Conservation (phyloP, 257 asterid genomes). For the Catharanthus roseus region DNA sequence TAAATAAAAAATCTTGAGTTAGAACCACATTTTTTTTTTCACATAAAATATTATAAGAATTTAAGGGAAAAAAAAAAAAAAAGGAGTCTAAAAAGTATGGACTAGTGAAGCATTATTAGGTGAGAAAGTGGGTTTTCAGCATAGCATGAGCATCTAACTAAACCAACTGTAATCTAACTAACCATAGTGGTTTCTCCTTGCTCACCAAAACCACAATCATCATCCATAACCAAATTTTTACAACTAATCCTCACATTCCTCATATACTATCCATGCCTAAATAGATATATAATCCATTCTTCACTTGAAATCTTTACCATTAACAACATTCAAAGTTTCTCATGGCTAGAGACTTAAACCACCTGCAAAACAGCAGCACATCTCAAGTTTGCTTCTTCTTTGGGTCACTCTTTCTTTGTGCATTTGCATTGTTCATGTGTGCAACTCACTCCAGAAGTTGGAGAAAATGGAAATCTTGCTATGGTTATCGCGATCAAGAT, state of each 20-base stretch:
- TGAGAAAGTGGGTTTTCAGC: too few species aligned
- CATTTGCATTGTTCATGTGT: conserved; percentile 55
- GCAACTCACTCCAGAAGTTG: conserved; percentile 46
- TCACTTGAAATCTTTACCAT: not conserved
- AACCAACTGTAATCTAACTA: not conserved
- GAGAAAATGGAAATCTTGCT: conserved; percentile 53
- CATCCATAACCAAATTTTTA: too few species aligned
- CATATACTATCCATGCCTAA: too few species aligned
- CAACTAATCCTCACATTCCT: conserved; percentile 34
- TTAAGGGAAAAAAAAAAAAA: too few species aligned
- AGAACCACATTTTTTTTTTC: too few species aligned
- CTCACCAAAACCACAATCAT: conserved; percentile 7
- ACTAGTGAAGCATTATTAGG: too few species aligned
- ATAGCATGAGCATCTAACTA: too few species aligned
- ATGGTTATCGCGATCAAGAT: conserved; percentile 42
- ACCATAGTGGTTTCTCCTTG: not conserved
- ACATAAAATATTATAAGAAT: too few species aligned
- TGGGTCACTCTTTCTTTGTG: conserved; percentile 48
- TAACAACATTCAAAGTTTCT: too few species aligned
- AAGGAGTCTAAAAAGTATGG: too few species aligned
- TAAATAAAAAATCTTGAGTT: too few species aligned
- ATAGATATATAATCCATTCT: not conserved
- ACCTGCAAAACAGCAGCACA: conserved; percentile 21
- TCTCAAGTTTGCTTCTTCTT: conserved; percentile 36
- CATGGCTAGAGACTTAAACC: conserved; percentile 42